Base-by-base conservation (phyloP, 2,329 filamentous ascomycete genomes). In the Aphanoascus verrucosus region DNA sequence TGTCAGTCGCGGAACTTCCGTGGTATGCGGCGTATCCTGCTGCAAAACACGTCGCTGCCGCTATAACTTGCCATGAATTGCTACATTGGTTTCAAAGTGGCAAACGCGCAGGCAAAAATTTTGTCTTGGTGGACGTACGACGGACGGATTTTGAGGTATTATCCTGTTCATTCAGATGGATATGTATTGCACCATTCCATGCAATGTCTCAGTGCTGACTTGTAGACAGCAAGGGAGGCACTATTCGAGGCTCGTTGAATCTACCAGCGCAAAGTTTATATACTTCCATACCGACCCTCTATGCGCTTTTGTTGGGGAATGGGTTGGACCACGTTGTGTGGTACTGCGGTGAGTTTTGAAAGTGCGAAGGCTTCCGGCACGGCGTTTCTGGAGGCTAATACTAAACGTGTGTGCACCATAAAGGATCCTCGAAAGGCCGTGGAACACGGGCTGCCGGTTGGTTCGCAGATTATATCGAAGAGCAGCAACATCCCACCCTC, bases 371-470 rank as follows among this genome's bases (percentile, higher is more conserved):
- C 17, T 8, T 11, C 15, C 11, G 19, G 3, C 40, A 42, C 40
- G 14, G 12, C 19, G 40, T 8, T n/a, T 11, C 43, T 46, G 20
- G 9, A 8, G 14, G 5, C 17, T 31, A 11, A 23, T 14, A 5
- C 5, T n/a, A 3, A 40, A 40, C 8, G 8, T 40, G 3, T 40
- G 37, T 11, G 20, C 23, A 42, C 41, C 34, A 6, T 31, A 37
- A 51, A 82, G 79, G 74, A 2, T 81, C 79, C 1, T 81, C 76
- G 1, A 57, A 58, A 2, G 79, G 78, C 3, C 74, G 79, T 2
- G 80, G 78, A 1, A 74, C 69, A 2, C 70, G 78, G 15, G 72
- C 75, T 1, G 77, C 76, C 1, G 72, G 69, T 5, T 82, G 78
- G 78, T 77, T 82, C 60, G 68, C 67, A 3, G 79, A 82, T 60